Conservation (phyloP, 805 yeast genomes). For the Saturnispora quitensis region DNA sequence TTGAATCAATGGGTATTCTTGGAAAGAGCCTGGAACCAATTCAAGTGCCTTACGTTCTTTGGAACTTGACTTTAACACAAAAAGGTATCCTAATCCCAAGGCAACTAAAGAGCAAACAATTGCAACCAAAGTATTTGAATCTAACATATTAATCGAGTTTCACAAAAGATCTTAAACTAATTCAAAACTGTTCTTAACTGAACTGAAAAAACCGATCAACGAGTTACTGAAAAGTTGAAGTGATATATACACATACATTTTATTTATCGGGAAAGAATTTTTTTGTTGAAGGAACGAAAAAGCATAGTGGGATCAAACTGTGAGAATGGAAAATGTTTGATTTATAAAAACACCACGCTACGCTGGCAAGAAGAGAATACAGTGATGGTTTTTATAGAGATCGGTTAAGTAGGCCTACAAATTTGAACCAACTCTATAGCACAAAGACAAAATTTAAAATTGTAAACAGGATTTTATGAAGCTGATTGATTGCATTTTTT, state of each 20-base stretch:
- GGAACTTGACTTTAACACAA: slow-evolving; percentile 6
- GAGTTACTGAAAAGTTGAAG: neutral
- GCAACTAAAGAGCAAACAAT: slow-evolving; percentile 13
- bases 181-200: neutral
- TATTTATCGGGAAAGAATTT: neutral
- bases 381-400: too few relatives aligned
- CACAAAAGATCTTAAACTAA: too few relatives aligned
- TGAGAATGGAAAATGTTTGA: neutral
- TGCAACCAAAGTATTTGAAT: slow-evolving; percentile 1
- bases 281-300: neutral
- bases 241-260: neutral
- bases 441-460: too few relatives aligned
- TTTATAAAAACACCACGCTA: too few relatives aligned
- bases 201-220: neutral
- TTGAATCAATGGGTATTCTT: slow-evolving; percentile 70
- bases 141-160: neutral
- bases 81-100: slow-evolving; percentile 16
- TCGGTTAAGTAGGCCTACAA: neutral
- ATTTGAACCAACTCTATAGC: neutral
- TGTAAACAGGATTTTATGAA: neutral
- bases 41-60: slow-evolving; percentile 43
- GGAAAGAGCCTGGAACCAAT: slow-evolving; percentile 47
- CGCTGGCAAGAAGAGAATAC: neutral
- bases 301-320: neutral
- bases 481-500: too few relatives aligned